These are phyloP conservation scores for Metarhizium anisopliae DNA, from an alignment of 2,329 filamentous ascomycete genomes.

Conservation along the genomic window DNA sequence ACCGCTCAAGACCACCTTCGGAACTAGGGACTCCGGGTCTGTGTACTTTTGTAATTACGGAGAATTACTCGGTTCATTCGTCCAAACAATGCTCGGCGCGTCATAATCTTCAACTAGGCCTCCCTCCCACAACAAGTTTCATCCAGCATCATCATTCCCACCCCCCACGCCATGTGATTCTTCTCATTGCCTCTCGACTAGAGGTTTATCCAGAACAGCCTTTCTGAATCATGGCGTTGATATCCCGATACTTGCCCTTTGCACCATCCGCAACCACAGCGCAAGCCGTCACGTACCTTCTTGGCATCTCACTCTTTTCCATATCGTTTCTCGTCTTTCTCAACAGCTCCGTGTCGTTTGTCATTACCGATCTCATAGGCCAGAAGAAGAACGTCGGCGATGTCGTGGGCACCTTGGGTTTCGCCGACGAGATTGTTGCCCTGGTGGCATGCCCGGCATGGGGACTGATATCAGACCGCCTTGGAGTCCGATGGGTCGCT, in stretches of 20 bases:
- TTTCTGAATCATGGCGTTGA: slow-evolving; percentile 21
- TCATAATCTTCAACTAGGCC: neutral
- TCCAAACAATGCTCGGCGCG: neutral
- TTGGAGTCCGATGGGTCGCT: slow-evolving; percentile 64
- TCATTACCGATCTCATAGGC: slow-evolving; percentile 74
- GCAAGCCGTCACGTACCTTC: slow-evolving; percentile 65
- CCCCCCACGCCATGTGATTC: slow-evolving; percentile 9
- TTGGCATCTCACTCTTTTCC: slow-evolving; percentile 76
- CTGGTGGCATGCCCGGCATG: slow-evolving; percentile 72
- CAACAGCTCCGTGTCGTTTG: slow-evolving; percentile 76
- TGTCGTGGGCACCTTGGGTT: slow-evolving; percentile 75
- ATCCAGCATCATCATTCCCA: neutral
- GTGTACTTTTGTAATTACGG: no score
- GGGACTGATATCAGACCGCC: slow-evolving; percentile 68
- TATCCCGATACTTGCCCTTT: slow-evolving; percentile 46
- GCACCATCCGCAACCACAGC: slow-evolving; percentile 48
- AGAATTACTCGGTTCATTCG: neutral
- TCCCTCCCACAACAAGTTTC: neutral
- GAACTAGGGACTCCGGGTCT: no score
- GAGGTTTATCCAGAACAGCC: slow-evolving; percentile 3
- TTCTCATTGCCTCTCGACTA: slow-evolving; percentile 4
- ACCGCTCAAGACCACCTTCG: no score
- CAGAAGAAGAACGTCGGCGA: slow-evolving; percentile 65
- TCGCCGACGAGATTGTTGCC: slow-evolving; percentile 75
- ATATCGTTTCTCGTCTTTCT: slow-evolving; percentile 87